Conservation (phyloP, 108 stramenopile species). For the Aurantiochytrium sp. region DNA sequence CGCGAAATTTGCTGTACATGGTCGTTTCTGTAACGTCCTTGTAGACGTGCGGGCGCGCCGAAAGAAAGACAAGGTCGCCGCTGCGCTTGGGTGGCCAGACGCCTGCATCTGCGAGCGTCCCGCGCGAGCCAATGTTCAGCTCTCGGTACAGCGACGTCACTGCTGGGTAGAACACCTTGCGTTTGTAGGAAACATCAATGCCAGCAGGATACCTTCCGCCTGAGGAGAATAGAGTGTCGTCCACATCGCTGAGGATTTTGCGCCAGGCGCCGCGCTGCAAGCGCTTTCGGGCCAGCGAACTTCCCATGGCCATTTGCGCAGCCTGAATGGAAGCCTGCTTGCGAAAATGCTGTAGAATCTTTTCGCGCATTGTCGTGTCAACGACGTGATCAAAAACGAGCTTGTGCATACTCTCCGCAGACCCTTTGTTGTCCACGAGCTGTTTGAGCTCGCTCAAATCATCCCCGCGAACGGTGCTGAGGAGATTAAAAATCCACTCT, state of each 20-base stretch:
- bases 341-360: slow-evolving; percentile 79
- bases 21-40: slow-evolving; percentile 83
- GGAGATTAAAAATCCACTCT: slow-evolving; percentile 32
- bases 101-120: not conserved
- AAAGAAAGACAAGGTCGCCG: slow-evolving; percentile 85
- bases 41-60: slow-evolving; percentile 94
- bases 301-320: slow-evolving; percentile 43
- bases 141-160: slow-evolving; percentile 91
- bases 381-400: slow-evolving; percentile 80
- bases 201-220: slow-evolving; percentile 92
- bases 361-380: slow-evolving; percentile 68
- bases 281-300: not conserved
- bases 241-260: slow-evolving; percentile 92
- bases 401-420: slow-evolving; percentile 73
- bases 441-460: slow-evolving; percentile 47
- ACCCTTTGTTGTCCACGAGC: slow-evolving; percentile 48
- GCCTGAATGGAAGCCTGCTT: slow-evolving; percentile 84
- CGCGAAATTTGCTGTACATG: slow-evolving; percentile 84
- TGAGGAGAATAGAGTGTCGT: slow-evolving; percentile 87
- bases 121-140: slow-evolving; percentile 58
- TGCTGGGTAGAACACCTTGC: slow-evolving; percentile 87
- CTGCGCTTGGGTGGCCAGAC: not conserved
- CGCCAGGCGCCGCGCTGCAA: slow-evolving; percentile 62
- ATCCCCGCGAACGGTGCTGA: slow-evolving; percentile 37
- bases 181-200: slow-evolving; percentile 69